Evolutionary conservation across 768 basidiomycete genomes (phyloP).

Genomic region (Russula virescens): DNA sequence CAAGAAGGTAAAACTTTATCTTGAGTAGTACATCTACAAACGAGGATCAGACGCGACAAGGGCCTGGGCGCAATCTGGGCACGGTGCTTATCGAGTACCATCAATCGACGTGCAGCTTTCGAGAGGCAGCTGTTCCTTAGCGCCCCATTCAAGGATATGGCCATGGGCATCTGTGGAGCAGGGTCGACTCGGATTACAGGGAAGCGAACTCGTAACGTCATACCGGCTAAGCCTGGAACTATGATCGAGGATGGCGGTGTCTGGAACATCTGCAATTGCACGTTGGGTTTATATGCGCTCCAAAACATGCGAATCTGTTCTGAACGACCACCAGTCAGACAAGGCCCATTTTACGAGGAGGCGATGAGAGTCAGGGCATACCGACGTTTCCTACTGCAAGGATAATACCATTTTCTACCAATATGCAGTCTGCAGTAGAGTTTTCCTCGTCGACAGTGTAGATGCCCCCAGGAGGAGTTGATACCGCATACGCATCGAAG

Average conservation of each 20-base stretch:
- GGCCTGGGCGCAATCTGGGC: no score
- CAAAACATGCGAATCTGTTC: conserved; percentile 27
- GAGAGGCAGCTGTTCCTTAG: conserved; percentile 59
- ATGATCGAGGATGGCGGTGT: conserved; percentile 40
- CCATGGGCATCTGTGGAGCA: conserved; percentile 63
- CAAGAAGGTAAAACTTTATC: conserved; percentile 52
- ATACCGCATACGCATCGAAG: conserved; percentile 47
- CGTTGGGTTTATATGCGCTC: conserved; percentile 29
- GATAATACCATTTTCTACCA: conserved; percentile 13
- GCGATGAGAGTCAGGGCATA: conserved; percentile 25
- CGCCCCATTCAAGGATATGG: conserved; percentile 71
- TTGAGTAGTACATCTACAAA: conserved; percentile 54
- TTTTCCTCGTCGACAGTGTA: conserved; percentile 59
- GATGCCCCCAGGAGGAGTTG: conserved; percentile 45
- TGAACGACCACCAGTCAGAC: neutral
- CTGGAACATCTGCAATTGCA: conserved; percentile 25
- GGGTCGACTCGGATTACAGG: neutral
- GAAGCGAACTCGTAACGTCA: neutral
- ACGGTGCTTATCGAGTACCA: conserved; percentile 37
- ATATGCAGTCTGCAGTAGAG: conserved; percentile 11
- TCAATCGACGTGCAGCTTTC: conserved; percentile 50
- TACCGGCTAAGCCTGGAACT: conserved; percentile 72
- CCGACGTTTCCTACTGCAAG: conserved; percentile 8
- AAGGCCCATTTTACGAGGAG: neutral
- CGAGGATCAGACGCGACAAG: conserved; percentile 1